Evolutionary conservation across 2,329 filamentous ascomycete genomes (phyloP).

Genomic region (Aspergillus ustus): DNA sequence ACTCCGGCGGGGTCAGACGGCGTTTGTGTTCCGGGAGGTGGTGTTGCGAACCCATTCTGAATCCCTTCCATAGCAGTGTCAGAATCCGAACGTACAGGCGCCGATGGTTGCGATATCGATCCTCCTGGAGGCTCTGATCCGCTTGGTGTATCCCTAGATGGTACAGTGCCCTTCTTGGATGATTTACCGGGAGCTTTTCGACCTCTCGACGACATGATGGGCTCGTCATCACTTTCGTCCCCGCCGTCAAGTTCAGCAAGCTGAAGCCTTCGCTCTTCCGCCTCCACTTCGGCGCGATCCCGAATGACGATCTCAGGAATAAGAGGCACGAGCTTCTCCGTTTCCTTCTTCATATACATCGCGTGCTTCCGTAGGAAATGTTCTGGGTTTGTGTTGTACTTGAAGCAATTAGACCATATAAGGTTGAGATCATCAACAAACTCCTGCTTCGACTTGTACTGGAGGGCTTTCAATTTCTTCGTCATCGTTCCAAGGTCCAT

Average conservation of each 20-base stretch:
- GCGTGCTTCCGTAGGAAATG: conserved; percentile 91
- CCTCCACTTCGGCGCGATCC: conserved; percentile 91
- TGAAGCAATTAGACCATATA: conserved; percentile 96
- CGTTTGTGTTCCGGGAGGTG: conserved; percentile 76
- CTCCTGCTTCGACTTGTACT: conserved; percentile 87
- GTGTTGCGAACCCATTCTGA: conserved; percentile 82
- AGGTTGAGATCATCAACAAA: conserved; percentile 92
- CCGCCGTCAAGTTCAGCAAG: conserved; percentile 79
- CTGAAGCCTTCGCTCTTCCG: conserved; percentile 79
- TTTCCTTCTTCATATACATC: conserved; percentile 94
- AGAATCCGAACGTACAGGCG: conserved; percentile 68
- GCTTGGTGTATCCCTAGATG: conserved; percentile 74
- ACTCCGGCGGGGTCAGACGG: conserved; percentile 73
- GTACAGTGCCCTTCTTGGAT: conserved; percentile 66
- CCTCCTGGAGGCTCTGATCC: conserved; percentile 74
- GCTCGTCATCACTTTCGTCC: conserved; percentile 95
- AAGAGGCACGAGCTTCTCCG: conserved; percentile 91
- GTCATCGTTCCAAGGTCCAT: conserved; percentile 99
- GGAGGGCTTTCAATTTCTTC: conserved; percentile 85
- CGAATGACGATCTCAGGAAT: conserved; percentile 92
- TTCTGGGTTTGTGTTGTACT: conserved; percentile 88
- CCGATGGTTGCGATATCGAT: conserved; percentile 53
- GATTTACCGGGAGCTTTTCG: conserved; percentile 83
- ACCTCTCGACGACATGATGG: conserved; percentile 96
- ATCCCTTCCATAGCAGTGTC: conserved; percentile 75